Base-by-base conservation (phyloP, 805 yeast genomes). In the Lachancea dasiensis region DNA sequence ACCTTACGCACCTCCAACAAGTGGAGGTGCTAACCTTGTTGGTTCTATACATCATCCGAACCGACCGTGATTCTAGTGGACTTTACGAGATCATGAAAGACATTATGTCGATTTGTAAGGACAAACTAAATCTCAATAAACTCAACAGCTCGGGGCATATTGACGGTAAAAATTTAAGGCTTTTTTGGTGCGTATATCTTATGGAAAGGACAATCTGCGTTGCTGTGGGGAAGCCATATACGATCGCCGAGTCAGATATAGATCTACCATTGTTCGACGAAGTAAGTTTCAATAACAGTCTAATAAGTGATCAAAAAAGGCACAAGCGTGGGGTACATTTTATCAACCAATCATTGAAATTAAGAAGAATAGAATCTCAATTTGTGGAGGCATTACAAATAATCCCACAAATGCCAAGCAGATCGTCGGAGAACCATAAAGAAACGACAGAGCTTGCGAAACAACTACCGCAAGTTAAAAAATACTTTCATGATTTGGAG, bases 141-240 rank as follows among this genome's bases (percentile, higher is more conserved):
- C 50, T 58, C 51, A 46, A 53, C 22, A 42, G 48, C 3, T 39
- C 50, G 7, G 57, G 51, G 34, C 45, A 48, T 6, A 40, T 44
- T 37, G 50, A 52, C 3, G 67, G 69, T 44, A 63, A 65, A 36
- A 69, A 66, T 49, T 55, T 75, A 57, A 65, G 83, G 45, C 58
- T 75, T 13, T 79, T 79, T 61, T 79, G 84, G 84, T 73, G 80
- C 51, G 71, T 72, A 6, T 79, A 77, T 52, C 50, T 75, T n/a
- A 51, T 76, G 31, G 85, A 79, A 49, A 69, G 81, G 51, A 69
- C 77, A 60, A 73, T 77, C 34, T 71, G 79, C 26, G 71, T 77
- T 26, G 75, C 81, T 6, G 77, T 79, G 9, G 79, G 81, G 4
- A 73, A 73, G 50, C 75, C 75, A 1, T 76, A 73, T 48, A 61